Evolutionary conservation across 2,329 filamentous ascomycete genomes (phyloP).

Genomic region (Nemania diffusa): DNA sequence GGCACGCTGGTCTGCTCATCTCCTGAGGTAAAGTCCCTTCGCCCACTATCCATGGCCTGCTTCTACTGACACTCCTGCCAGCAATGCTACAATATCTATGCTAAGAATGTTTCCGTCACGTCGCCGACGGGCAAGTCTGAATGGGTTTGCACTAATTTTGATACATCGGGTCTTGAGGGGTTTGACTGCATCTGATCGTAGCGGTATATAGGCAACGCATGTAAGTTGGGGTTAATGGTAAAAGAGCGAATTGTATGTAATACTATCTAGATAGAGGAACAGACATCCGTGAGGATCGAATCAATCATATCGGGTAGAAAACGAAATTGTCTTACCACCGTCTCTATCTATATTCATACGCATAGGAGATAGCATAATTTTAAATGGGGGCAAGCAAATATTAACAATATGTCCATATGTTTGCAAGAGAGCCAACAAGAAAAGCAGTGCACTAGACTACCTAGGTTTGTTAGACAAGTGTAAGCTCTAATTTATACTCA

Average conservation of each 20-base stretch:
- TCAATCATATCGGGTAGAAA: no score
- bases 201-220: neutral
- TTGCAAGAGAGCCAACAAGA: neutral
- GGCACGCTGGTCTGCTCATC: slow-evolving; percentile 61
- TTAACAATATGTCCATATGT: no score
- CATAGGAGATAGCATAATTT: no score
- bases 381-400: no score
- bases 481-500: no score
- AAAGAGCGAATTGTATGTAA: neutral
- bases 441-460: neutral
- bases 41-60: neutral
- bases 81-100: slow-evolving; percentile 40
- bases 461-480: neutral
- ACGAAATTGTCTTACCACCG: no score
- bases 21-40: slow-evolving; percentile 50
- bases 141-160: slow-evolving; percentile 39
- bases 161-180: slow-evolving; percentile 36
- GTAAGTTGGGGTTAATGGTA: neutral
- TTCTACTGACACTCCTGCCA: slow-evolving; percentile 15
- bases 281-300: no score
- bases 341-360: no score
- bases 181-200: slow-evolving; percentile 37
- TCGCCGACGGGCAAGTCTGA: slow-evolving; percentile 36
- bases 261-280: no score
- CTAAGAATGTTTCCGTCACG: slow-evolving; percentile 36